Base-by-base conservation (phyloP, 768 basidiomycete species). In the Agrocybe pediades region DNA sequence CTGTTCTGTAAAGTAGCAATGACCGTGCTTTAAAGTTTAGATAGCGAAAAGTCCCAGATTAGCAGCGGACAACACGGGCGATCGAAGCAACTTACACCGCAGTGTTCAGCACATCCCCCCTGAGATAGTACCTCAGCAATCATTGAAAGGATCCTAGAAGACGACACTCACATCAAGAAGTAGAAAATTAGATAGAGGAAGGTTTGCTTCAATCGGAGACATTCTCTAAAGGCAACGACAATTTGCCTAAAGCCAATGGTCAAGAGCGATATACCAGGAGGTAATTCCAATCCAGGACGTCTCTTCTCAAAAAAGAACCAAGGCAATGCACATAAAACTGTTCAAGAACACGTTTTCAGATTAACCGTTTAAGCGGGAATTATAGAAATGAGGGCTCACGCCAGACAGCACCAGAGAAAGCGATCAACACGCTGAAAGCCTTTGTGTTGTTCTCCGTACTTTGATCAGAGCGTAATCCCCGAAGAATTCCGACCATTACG, bases 381-480 rank as follows among this genome's bases (percentile, higher is more conserved):
- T 6, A 51, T 20, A 8, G 25, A 43, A 52, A n/a, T n/a, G 20
- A 33, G 39, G 23, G 74, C 84, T 45, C 65, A 86, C 86, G 56
- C 88, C 89, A 91, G 7, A 86, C 76, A n/a, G 80, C 88, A 1
- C 88, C 88, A 16, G 87, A 79, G 66, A 89, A 91, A 0, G 90
- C 89, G 56, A 90, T 87, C n/a, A 90, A 71, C 9, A 84, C 80
- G 61, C 86, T 89, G 63, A 91, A 86, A 2, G 85, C 85, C 57
- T 78, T 85, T 2, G 87, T 90, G 62, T 91, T 90, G 65, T 87
- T 87, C 51, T 86, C 82, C 0, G 79, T 79, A 61, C 80, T 89
- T 57, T 74, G 74, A 30, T 79, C 82, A 0, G 82, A 81, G 49
- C 82, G 76, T 46, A 91, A 64, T 0, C 77, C 87, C 63, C 87